A percentile compares a stretch with the other conserved stretches of the same genome.
Conservation (phyloP, 2,329 filamentous ascomycete species). For the Fusarium longipes region DNA sequence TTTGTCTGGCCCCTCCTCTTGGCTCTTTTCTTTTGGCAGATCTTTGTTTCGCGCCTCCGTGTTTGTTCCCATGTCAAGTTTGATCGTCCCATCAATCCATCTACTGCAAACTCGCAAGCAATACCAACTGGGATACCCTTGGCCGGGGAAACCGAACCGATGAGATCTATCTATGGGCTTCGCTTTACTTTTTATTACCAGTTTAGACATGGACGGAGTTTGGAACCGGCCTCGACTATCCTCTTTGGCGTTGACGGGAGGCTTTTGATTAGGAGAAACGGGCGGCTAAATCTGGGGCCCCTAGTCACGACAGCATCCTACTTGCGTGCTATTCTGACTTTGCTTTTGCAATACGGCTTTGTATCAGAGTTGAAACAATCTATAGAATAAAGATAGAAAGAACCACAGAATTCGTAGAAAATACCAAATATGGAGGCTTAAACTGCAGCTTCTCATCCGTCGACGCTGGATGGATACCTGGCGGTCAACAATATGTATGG, state of each 20-base stretch:
- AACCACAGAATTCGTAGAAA: slow-evolving; percentile 2
- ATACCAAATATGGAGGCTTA: not conserved
- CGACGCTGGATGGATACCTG: not conserved
- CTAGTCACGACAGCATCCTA: slow-evolving; percentile 14
- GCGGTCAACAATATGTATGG: slow-evolving; percentile 16
- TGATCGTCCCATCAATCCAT: slow-evolving; percentile 22
- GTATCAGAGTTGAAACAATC: slow-evolving; percentile 8
- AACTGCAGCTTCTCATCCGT: not conserved
- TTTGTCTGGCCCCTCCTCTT: slow-evolving; percentile 17
- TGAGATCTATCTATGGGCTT: not conserved
- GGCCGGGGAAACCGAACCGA: slow-evolving; percentile 2
- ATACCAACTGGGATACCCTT: slow-evolving; percentile 8
- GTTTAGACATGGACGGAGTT: not conserved
- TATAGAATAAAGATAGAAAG: slow-evolving; percentile 2
- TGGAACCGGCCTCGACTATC: not conserved
- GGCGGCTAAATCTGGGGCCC: slow-evolving; percentile 39
- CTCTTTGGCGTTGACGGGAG: slow-evolving; percentile 11
- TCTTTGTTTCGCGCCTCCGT: slow-evolving; percentile 13
- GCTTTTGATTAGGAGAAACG: slow-evolving; percentile 18
- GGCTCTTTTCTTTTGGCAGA: slow-evolving; percentile 7
- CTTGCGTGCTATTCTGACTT: slow-evolving; percentile 6
- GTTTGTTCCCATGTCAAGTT: slow-evolving; percentile 8
- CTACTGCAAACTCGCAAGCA: slow-evolving; percentile 16
- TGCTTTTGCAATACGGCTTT: slow-evolving; percentile 29
- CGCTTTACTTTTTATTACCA: not conserved